A percentile compares a stretch with the other conserved stretches of the same genome.
Evolutionary conservation across 1,139 yeast species (phyloP).

Genomic region (Protomyces gravidus): DNA sequence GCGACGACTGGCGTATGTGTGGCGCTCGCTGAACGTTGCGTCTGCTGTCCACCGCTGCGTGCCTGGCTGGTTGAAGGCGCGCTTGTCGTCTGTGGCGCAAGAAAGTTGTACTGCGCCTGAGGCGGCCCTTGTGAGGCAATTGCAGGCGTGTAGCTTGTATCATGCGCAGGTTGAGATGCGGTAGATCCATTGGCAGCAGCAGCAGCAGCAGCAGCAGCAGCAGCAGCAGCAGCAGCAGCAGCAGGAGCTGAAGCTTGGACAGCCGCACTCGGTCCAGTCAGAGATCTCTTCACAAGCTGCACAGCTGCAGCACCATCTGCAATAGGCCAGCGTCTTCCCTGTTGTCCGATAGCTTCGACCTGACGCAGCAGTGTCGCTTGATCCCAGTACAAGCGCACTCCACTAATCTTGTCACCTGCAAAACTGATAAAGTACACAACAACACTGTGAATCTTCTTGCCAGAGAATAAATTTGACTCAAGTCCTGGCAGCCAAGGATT

Average conservation of each 20-base stretch:
- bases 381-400: slow-evolving; percentile 38
- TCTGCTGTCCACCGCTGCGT: not conserved
- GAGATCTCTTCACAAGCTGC: slow-evolving; percentile 10
- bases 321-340: slow-evolving; percentile 40
- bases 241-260: slow-evolving; percentile 8
- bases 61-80: not conserved
- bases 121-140: not conserved
- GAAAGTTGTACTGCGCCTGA: slow-evolving; percentile 5
- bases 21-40: not conserved
- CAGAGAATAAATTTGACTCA: slow-evolving; percentile 38
- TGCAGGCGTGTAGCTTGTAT: not conserved
- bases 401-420: slow-evolving; percentile 33
- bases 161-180: not conserved
- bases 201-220: slow-evolving; percentile 10
- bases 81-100: not conserved
- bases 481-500: slow-evolving; percentile 38
- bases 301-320: slow-evolving; percentile 36
- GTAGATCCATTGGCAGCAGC: not conserved
- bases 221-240: slow-evolving; percentile 3
- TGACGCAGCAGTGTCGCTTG: slow-evolving; percentile 39
- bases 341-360: slow-evolving; percentile 38
- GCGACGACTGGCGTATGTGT: not conserved
- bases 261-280: not conserved
- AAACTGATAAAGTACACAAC: slow-evolving; percentile 37
- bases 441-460: slow-evolving; percentile 36